Evolutionary conservation across 2,329 filamentous ascomycete genomes (phyloP).

Genomic region (Arthroderma uncinatum): DNA sequence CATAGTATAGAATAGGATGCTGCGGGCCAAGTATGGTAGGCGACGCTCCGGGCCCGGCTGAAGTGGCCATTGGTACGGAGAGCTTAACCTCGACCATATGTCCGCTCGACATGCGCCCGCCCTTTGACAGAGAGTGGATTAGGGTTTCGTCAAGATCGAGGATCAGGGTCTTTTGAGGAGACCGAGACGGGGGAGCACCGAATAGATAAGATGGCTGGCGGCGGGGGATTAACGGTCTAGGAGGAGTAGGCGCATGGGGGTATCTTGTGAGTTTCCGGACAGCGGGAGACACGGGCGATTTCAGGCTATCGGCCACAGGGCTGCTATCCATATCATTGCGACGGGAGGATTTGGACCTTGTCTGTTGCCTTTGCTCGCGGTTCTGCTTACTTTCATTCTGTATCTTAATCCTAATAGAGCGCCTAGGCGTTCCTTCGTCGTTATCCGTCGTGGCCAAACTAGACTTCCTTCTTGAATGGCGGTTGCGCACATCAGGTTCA

Average conservation of each 20-base stretch:
- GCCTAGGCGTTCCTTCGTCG: constrained; percentile 54
- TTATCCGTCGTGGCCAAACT: constrained; percentile 15
- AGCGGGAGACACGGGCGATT: constrained; percentile 81
- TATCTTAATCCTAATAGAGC: constrained; percentile 84
- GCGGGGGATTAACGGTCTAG: constrained; percentile 76
- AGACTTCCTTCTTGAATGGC: constrained; percentile 21
- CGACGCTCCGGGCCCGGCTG: constrained; percentile 44
- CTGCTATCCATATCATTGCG: constrained; percentile 18
- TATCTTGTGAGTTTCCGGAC: constrained; percentile 67
- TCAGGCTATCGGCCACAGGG: constrained; percentile 66
- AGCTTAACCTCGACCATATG: constrained; percentile 98
- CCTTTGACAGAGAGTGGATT: constrained; percentile 96
- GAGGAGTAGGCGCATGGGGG: constrained; percentile 77
- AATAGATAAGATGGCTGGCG: constrained; percentile 77
- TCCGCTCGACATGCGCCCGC: constrained; percentile 85
- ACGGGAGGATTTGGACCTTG: constrained; percentile 24
- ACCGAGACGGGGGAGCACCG: constrained; percentile 31
- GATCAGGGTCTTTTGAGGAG: constrained; percentile 82
- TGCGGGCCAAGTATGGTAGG: constrained; percentile 56
- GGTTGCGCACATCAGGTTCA: constrained; percentile 17
- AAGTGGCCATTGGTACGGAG: constrained; percentile 31
- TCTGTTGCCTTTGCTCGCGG: constrained; percentile 46
- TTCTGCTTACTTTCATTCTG: constrained; percentile 66
- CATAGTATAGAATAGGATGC: constrained; percentile 95
- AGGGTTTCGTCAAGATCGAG: constrained; percentile 93